Base-by-base conservation (phyloP, 1,284 basidiomycete genomes). In the Sanghuangporus sanghuang region DNA sequence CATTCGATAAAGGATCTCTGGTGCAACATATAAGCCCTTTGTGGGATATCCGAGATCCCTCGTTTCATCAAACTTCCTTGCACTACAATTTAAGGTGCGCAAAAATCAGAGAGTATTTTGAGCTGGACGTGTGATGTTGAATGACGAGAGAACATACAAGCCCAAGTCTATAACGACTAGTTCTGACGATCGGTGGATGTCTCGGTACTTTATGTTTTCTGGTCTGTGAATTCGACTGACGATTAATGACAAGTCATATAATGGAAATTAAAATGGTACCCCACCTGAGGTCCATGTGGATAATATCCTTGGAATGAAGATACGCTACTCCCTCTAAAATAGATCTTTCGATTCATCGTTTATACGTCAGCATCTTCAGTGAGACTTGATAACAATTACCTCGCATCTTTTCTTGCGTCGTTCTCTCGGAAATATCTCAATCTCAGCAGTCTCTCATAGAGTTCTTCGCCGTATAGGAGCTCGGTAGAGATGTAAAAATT, bases 251-350 rank as follows among this genome's bases (percentile, higher is more conserved):
- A 35, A 14, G 14, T 3, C n/a, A n/a, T 12, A 49, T 12, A 12
- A 59, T 14, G 40, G 21, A 27, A 8, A 35, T n/a, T 2, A 53
- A 39, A 18, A 35, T 7, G 21, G 21, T 23, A 32, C 14, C 36
- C 36, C 46, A 60, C 59, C n/a, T 60, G 14, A 63, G 12, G 52
- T 63, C 42, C 9, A 40, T 32, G 16, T 63, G 61, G 39, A 63
- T 35, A 11, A 63, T 52, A 16, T 52, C 32, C 16, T 46, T 46
- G 1, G 44, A 46, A 46, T 46, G 44, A n/a, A 46, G 9, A 46
- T 46, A 18, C 7, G 12, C 7, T 12, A 52, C 44, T 21, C 42
- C 57, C 44, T 32, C 6, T 42, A 59, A 14, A 11, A 59, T 49
- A 12, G 23, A 35, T 12, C 57, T 59, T 49, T 38, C 9, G 42